Percentiles rank a stretch among this genome's conserved stretches.
Conservation (phyloP, 2,329 filamentous ascomycete species). For the Grosmannia serpens region DNA sequence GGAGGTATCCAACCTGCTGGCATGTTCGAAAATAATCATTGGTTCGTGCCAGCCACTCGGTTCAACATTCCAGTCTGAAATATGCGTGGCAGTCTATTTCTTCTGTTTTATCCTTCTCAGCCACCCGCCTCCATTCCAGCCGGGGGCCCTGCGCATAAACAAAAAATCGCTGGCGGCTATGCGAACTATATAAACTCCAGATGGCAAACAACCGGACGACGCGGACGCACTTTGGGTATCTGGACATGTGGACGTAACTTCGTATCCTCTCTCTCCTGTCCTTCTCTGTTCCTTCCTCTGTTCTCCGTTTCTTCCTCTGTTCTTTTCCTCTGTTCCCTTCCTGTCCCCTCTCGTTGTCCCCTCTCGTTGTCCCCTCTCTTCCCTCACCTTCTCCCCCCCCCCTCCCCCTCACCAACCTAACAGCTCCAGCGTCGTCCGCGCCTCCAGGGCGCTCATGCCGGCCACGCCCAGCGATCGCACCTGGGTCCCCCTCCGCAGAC, state of each 20-base stretch:
- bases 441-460: conserved; percentile 42
- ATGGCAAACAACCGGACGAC: neutral
- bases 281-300: neutral
- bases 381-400: neutral
- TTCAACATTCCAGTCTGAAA: neutral
- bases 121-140: conserved; percentile 1
- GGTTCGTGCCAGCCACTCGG: neutral
- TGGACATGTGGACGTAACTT: conserved; percentile 2
- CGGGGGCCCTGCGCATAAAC: neutral
- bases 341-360: neutral
- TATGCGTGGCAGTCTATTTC: neutral
- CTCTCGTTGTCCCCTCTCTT: neutral
- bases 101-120: neutral
- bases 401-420: conserved; percentile 34
- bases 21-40: too few species aligned
- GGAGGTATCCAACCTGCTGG: too few species aligned
- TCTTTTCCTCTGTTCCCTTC: neutral
- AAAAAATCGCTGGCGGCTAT: conserved; percentile 1
- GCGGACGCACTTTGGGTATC: conserved; percentile 5
- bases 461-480: conserved; percentile 47
- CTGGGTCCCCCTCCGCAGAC: conserved; percentile 48
- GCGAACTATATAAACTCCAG: conserved; percentile 3
- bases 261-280: neutral
- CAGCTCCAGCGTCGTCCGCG: conserved; percentile 43
- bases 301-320: neutral